Conservation (phyloP, 78 protist species). For the Dictyostelium citrinum region DNA sequence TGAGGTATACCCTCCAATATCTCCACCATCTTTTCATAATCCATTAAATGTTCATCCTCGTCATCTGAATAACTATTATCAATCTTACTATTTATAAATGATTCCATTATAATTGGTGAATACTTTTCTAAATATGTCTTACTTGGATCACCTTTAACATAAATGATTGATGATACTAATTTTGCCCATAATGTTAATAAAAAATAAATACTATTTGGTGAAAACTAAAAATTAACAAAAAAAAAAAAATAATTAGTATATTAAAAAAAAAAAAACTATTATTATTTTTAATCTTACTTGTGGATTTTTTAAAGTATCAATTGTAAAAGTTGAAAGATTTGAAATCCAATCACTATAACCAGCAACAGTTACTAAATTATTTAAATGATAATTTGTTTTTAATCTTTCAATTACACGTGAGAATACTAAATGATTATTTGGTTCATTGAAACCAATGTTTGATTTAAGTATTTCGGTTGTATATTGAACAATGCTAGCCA, state of each 20-base stretch:
- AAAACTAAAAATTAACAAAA: constrained; percentile 8
- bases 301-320: constrained; percentile 51
- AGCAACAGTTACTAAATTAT: background rate
- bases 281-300: too few relatives aligned
- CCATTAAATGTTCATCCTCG: constrained; percentile 66
- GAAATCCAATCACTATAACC: constrained; percentile 48
- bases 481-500: background rate
- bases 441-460: constrained; percentile 27
- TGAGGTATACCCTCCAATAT: constrained; percentile 47
- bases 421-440: constrained; percentile 62
- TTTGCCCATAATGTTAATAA: constrained; percentile 63
- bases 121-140: constrained; percentile 34
- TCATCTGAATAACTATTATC: constrained; percentile 42
- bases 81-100: constrained; percentile 41
- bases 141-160: constrained; percentile 58
- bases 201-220: constrained; percentile 73
- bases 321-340: constrained; percentile 38
- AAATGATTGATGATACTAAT: constrained; percentile 43
- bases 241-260: background rate
- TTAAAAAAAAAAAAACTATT: too few relatives aligned
- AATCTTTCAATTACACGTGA: constrained; percentile 53
- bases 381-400: constrained; percentile 55
- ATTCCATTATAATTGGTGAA: constrained; percentile 53
- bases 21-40: constrained; percentile 72
- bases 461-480: background rate